Conservation (phyloP, 1,284 basidiomycete genomes). For the Athelia sp. region DNA sequence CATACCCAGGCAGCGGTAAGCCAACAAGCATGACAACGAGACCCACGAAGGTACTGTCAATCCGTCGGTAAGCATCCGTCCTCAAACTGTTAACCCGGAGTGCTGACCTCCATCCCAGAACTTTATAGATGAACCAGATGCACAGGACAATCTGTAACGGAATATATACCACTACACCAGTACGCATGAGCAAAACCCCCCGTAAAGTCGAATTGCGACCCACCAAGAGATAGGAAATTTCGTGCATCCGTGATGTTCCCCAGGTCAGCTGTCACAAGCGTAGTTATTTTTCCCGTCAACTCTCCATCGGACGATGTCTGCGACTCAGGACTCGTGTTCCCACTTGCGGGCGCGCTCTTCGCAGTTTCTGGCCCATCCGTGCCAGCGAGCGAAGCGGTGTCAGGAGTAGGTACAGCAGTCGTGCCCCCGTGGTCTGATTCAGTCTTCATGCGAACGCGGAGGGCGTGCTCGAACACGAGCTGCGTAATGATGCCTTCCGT, state of each 20-base stretch:
- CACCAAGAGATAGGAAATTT: conserved; percentile 5
- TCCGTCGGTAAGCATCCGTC: no score
- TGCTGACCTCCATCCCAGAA: conserved; percentile 36
- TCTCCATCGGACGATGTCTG: conserved; percentile 22
- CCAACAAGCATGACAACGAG: conserved; percentile 45
- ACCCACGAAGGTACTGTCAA: conserved; percentile 38
- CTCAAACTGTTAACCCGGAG: no score
- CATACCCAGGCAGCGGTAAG: conserved; percentile 48
- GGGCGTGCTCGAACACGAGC: conserved; percentile 50
- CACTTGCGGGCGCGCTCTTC: no score
- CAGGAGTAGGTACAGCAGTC: background rate
- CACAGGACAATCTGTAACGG: conserved; percentile 14
- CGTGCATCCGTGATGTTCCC: conserved; percentile 9
- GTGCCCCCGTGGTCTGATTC: conserved; percentile 11
- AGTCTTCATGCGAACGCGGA: conserved; percentile 44
- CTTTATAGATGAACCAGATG: conserved; percentile 24
- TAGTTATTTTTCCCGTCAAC: conserved; percentile 33
- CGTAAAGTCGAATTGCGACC: no score
- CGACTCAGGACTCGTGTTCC: conserved; percentile 16
- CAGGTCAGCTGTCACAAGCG: conserved; percentile 14
- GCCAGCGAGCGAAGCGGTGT: conserved; percentile 8
- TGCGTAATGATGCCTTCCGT: conserved; percentile 45
- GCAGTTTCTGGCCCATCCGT: background rate
- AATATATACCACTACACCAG: conserved; percentile 9
- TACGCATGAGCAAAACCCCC: background rate